Evolutionary conservation across 2,329 filamentous ascomycete species (phyloP), one percentile per base, ranked within the genome.

Genomic region (Botrytis medusae): DNA sequence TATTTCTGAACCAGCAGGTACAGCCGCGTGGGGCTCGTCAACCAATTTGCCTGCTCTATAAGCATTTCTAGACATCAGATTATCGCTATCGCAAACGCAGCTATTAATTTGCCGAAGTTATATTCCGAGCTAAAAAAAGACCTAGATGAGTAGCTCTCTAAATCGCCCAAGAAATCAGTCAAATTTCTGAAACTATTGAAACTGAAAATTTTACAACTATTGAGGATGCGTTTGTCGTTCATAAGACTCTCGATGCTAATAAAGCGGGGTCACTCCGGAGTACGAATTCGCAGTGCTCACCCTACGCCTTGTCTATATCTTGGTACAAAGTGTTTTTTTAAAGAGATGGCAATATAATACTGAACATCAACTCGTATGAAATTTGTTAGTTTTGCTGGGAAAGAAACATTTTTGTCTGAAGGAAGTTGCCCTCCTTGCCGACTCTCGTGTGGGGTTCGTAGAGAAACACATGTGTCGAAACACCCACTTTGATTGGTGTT

Each of bases 381-480:
- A n/a, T 12, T n/a, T 51, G 16, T 51, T 10, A 25, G 37, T 42
- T 18, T 42, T 25, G 10, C 34, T 14, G 10, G 22, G 12, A 40
- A 18, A 42, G 34, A 42, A 60, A 32, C 6, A 4, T 40, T 40
- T 34, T 37, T n/a, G 32, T 25, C 37, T 2, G 7, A 61, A 61
- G 22, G 34, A n/a, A 61, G 59, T 37, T 20, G 32, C 59, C 34
- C 42, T 25, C 29, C n/a, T 51, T 51, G 48, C 25, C 16, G 25
- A 51, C 20, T 48, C 62, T 20, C 63, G 29, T 46, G 46, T 68
- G 64, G 20, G 16, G 51, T 54, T 67, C 22, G 12, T 25, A 1
- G 25, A 57, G 48, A 54, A 69, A 69, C 48, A 69, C 48, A 59
- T 59, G 67, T 29, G 67, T n/a, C 34, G n/a, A 59, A 69, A 59